Evolutionary conservation across 2,329 filamentous ascomycete species (phyloP).

Genomic region (Hymenoscyphus infarciens): DNA sequence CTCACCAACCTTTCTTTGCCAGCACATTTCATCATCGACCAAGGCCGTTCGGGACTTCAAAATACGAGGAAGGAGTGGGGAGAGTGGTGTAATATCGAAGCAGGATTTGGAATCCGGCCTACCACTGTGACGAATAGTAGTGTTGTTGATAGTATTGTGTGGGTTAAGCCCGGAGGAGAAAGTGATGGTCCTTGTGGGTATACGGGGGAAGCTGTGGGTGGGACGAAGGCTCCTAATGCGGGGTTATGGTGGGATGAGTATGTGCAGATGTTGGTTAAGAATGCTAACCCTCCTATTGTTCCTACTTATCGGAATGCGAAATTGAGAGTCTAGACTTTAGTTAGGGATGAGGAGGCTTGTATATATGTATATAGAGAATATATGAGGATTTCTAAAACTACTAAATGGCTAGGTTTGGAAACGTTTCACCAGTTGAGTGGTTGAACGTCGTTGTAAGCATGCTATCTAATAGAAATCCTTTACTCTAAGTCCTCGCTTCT

Average conservation of each 20-base stretch:
- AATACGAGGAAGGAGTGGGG: slow-evolving; percentile 41
- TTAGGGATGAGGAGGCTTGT: background rate
- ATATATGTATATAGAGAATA: background rate
- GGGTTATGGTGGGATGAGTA: slow-evolving; percentile 44
- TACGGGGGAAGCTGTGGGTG: slow-evolving; percentile 29
- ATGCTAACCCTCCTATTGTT: slow-evolving; percentile 34
- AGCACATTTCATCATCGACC: slow-evolving; percentile 44
- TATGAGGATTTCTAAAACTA: background rate
- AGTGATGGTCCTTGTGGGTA: slow-evolving; percentile 39
- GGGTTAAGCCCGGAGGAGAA: slow-evolving; percentile 46
- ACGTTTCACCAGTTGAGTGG: too few species aligned
- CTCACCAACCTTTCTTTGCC: slow-evolving; percentile 41
- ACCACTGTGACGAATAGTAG: slow-evolving; percentile 37
- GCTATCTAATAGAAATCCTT: too few species aligned
- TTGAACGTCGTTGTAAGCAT: too few species aligned
- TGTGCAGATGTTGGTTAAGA: slow-evolving; percentile 40
- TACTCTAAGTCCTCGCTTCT: too few species aligned
- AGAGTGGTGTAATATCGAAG: slow-evolving; percentile 44
- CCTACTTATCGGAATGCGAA: slow-evolving; percentile 14
- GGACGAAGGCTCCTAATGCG: slow-evolving; percentile 37
- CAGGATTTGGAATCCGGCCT: slow-evolving; percentile 40
- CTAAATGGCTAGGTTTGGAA: too few species aligned
- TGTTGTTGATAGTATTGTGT: slow-evolving; percentile 42
- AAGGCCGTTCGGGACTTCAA: slow-evolving; percentile 40
- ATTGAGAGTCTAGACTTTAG: background rate